phyloP scores from a whole-genome alignment of 2,329 filamentous ascomycete species.

The Pseudogymnoascus sp. region DNA sequence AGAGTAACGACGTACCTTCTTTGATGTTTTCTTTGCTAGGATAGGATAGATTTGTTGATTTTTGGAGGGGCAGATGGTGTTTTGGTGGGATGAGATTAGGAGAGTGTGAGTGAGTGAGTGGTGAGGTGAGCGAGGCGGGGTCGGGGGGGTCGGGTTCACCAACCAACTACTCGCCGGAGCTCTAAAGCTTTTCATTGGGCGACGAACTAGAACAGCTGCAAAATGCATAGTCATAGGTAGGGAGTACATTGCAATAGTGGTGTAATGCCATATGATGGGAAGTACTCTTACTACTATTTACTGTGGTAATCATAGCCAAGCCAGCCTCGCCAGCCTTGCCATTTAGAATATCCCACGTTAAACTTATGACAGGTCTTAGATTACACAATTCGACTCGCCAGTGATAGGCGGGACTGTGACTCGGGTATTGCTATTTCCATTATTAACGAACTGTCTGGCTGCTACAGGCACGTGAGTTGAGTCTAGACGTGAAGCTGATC shows the following conservation, averaged over 20 bases:
- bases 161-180: background rate
- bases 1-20: background rate
- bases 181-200: background rate
- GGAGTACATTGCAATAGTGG: background rate
- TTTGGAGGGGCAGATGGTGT: background rate
- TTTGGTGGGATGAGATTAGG: constrained; percentile 3
- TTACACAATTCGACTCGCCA: background rate
- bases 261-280: background rate
- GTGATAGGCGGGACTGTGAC: background rate
- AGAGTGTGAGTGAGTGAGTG: background rate
- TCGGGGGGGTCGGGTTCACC: background rate
- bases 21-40: background rate
- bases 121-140: constrained; percentile 2
- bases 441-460: background rate
- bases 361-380: constrained; percentile 3
- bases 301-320: background rate
- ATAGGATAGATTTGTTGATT: constrained; percentile 1
- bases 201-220: background rate
- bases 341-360: background rate
- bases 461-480: background rate
- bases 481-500: background rate
- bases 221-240: background rate
- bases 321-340: background rate
- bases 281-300: background rate
- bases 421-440: background rate